phyloP scores from a whole-genome alignment of 352 stramenopile genomes.

The Stramenopiles sp. region DNA sequence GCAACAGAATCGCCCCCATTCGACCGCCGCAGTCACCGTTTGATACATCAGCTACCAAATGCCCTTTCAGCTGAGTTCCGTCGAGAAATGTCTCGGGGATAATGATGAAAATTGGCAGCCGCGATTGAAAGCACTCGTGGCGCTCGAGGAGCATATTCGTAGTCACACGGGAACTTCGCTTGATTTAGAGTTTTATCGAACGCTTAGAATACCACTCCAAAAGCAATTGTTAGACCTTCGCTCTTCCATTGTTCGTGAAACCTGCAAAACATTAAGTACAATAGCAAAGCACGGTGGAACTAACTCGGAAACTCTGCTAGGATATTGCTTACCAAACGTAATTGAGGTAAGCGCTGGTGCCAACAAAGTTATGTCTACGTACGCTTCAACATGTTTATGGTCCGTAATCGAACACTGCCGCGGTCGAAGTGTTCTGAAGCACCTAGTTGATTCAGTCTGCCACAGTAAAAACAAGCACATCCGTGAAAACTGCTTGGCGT shows the following conservation, averaged over 20 bases:
- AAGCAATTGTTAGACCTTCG: background rate
- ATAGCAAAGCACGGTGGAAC: background rate
- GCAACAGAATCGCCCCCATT: no score
- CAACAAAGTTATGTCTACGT: background rate
- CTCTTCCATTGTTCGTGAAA: background rate
- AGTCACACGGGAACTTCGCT: background rate
- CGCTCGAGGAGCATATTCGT: background rate
- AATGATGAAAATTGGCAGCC: constrained; percentile 9
- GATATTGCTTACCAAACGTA: background rate
- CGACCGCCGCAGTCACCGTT: no score
- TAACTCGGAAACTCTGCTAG: background rate
- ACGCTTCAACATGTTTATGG: constrained; percentile 2
- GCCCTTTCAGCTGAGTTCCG: background rate
- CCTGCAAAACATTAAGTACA: background rate
- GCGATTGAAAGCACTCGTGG: background rate
- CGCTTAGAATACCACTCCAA: background rate
- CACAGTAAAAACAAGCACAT: background rate
- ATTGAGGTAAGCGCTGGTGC: background rate
- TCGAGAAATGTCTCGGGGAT: background rate
- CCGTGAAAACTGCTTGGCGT: background rate
- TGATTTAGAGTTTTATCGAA: background rate
- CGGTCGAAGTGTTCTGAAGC: background rate
- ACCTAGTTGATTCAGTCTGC: background rate
- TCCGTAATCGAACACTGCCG: background rate
- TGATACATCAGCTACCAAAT: no score